A percentile compares a stretch with the other conserved stretches of the same genome.
Conservation (phyloP, 2,329 filamentous ascomycete genomes). For the Clonostachys sp. region DNA sequence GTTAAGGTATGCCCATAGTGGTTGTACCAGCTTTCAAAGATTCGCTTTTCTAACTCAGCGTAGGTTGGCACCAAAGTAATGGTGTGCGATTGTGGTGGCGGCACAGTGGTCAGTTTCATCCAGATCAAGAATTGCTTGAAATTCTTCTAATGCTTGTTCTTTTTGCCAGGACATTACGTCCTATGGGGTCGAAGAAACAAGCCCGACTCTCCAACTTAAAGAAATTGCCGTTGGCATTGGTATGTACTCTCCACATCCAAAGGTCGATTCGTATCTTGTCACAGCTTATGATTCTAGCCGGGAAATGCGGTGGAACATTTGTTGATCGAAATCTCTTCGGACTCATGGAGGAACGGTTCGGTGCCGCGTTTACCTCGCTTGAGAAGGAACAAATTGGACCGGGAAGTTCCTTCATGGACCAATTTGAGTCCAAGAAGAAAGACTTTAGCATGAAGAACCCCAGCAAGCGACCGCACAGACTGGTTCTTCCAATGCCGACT, state of each 20-base stretch:
- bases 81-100: neutral
- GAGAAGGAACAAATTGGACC: conserved; percentile 2
- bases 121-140: too few species aligned
- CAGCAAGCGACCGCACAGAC: neutral
- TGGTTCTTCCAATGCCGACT: neutral
- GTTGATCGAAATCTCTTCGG: conserved; percentile 7
- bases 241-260: neutral
- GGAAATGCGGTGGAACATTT: conserved; percentile 6
- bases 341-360: conserved; percentile 3
- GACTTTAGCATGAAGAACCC: neutral
- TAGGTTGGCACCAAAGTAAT: neutral
- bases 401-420: neutral
- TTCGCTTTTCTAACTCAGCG: too few species aligned
- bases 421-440: neutral
- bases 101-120: neutral
- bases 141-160: neutral
- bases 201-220: neutral
- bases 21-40: too few species aligned
- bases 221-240: neutral
- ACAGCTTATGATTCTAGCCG: too few species aligned
- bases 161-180: neutral
- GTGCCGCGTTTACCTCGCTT: conserved; percentile 2
- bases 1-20: neutral
- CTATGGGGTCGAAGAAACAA: neutral
- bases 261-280: too few species aligned